A percentile compares a stretch with the other conserved stretches of the same genome.
Conservation (phyloP, 805 yeast genomes). For the Yarrowia osloensis region DNA sequence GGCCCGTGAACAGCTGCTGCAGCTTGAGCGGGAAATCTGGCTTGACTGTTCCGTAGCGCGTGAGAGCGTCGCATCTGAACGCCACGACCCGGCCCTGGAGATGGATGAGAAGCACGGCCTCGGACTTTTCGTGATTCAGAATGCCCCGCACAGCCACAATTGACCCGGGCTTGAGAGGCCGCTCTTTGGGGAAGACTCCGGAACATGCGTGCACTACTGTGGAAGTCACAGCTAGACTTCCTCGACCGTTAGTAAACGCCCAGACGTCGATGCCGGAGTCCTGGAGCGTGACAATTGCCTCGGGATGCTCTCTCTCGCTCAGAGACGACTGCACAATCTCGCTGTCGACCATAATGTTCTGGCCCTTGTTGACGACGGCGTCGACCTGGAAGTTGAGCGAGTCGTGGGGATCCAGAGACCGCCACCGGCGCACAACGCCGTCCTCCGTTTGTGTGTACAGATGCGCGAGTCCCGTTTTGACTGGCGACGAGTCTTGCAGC, state of each 20-base stretch:
- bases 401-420: constrained; percentile 10
- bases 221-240: constrained; percentile 8
- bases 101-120: constrained; percentile 12
- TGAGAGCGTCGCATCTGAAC: constrained; percentile 19
- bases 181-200: constrained; percentile 6
- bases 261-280: constrained; percentile 10
- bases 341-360: constrained; percentile 18
- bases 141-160: constrained; percentile 3
- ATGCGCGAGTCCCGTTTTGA: constrained; percentile 9
- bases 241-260: constrained; percentile 16
- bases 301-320: not conserved
- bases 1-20: constrained; percentile 67
- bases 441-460: constrained; percentile 19
- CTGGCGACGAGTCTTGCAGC: constrained; percentile 19
- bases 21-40: constrained; percentile 20
- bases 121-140: constrained; percentile 19
- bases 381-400: constrained; percentile 27
- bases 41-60: constrained; percentile 1
- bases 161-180: constrained; percentile 6
- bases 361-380: not conserved
- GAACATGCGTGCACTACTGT: not conserved
- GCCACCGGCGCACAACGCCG: constrained; percentile 27
- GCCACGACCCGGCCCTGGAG: constrained; percentile 17
- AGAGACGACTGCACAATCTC: constrained; percentile 18
- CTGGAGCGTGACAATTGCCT: constrained; percentile 9